These are phyloP conservation scores for Tardiomyces digboiensis DNA, from an alignment of 1,139 yeast genomes.

Conservation along the genomic window DNA sequence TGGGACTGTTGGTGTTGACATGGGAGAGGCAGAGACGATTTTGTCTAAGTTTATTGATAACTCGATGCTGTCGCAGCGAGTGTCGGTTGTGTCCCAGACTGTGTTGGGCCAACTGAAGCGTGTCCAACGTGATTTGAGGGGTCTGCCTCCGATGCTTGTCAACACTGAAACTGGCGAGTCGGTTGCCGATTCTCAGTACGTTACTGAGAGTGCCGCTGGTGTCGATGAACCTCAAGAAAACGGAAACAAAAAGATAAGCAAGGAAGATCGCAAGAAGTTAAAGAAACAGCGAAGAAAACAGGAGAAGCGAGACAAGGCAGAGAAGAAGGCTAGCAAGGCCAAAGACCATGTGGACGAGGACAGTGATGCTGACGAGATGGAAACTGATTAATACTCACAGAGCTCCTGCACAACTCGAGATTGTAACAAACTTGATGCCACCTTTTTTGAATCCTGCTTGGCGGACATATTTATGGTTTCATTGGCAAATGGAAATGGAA, in stretches of 20 bases:
- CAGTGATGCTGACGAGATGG: background rate
- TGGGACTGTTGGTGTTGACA: slow-evolving; percentile 5
- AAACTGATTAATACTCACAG: background rate
- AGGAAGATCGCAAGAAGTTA: slow-evolving; percentile 29
- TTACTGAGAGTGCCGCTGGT: slow-evolving; percentile 6
- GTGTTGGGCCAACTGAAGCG: slow-evolving; percentile 53
- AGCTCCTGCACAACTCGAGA: too few relatives aligned
- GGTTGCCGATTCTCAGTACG: slow-evolving; percentile 9
- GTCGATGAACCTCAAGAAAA: slow-evolving; percentile 7
- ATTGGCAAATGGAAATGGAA: too few relatives aligned
- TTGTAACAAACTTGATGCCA: too few relatives aligned
- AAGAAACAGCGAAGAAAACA: slow-evolving; percentile 32
- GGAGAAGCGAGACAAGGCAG: slow-evolving; percentile 17
- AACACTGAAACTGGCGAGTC: slow-evolving; percentile 18
- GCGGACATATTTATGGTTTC: too few relatives aligned
- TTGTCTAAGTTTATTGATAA: slow-evolving; percentile 39
- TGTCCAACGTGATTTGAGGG: slow-evolving; percentile 62
- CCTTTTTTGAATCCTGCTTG: too few relatives aligned
- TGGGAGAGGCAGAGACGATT: slow-evolving; percentile 32
- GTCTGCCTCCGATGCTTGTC: slow-evolving; percentile 52
- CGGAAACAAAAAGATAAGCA: slow-evolving; percentile 9
- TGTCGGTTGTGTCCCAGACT: slow-evolving; percentile 19
- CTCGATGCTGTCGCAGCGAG: slow-evolving; percentile 34
- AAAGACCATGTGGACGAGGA: background rate
- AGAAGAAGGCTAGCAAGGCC: slow-evolving; percentile 1